These are phyloP conservation scores for Solanum paucissectum DNA, from an alignment of 257 asterid species.

Conservation along the genomic window DNA sequence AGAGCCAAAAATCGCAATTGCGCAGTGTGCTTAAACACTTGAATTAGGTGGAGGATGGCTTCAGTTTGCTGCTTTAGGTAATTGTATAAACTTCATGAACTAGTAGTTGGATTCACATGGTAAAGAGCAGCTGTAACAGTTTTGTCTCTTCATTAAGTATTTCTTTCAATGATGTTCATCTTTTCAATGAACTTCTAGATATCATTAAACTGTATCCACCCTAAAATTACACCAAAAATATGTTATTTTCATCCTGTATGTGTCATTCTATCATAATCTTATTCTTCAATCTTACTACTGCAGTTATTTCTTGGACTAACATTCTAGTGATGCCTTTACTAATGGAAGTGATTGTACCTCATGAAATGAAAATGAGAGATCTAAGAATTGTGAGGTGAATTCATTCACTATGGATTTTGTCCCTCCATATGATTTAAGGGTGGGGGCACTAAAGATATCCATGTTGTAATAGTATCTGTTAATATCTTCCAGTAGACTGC, in stretches of 20 bases:
- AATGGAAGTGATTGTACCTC: neutral
- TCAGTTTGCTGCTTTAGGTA: neutral
- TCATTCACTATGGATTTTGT: neutral
- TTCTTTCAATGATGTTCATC: neutral
- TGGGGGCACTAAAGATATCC: neutral
- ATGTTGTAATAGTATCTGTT: neutral
- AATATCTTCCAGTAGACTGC: neutral
- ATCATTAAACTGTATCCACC: neutral
- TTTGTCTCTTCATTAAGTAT: neutral
- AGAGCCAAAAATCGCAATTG: constrained; percentile 23
- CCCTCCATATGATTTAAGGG: neutral
- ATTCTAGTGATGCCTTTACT: neutral
- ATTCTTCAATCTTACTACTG: neutral
- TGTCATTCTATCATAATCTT: neutral
- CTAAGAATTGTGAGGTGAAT: neutral
- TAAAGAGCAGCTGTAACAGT: neutral
- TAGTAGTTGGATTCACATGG: neutral
- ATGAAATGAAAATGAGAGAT: neutral
- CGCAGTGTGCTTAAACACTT: constrained; percentile 21
- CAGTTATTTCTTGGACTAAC: neutral
- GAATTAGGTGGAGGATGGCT: neutral
- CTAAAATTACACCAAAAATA: neutral
- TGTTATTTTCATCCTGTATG: neutral
- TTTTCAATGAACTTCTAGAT: neutral
- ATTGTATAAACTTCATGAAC: neutral